A percentile compares a stretch with the other conserved stretches of the same genome.
Conservation (phyloP, 768 basidiomycete species). For the Infundibulicybe gibba region DNA sequence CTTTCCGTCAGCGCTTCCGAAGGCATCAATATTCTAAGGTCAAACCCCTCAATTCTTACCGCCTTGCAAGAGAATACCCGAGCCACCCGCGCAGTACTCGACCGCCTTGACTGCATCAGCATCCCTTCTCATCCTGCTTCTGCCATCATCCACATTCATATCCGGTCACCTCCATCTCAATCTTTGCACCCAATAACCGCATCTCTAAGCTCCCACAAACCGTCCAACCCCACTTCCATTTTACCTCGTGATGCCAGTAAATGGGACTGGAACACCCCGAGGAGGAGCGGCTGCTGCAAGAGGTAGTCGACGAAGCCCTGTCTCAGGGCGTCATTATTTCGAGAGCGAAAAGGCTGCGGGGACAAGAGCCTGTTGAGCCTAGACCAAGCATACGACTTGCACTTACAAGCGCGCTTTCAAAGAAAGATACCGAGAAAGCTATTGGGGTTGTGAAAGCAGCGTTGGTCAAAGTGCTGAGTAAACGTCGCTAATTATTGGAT, state of each 20-base stretch:
- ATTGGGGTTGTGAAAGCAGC: slow-evolving; percentile 69
- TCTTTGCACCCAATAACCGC: slow-evolving; percentile 19
- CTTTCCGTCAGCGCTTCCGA: slow-evolving; percentile 87
- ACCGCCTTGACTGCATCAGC: slow-evolving; percentile 74
- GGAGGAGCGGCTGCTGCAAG: slow-evolving; percentile 85
- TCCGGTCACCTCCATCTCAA: slow-evolving; percentile 34
- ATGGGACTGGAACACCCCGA: slow-evolving; percentile 53
- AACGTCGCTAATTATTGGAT: slow-evolving; percentile 35
- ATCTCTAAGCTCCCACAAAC: slow-evolving; percentile 26
- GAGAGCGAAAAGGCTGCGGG: slow-evolving; percentile 73
- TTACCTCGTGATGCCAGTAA: slow-evolving; percentile 40
- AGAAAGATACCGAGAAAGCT: slow-evolving; percentile 93
- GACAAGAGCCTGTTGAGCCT: slow-evolving; percentile 81
- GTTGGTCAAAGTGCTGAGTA: slow-evolving; percentile 69
- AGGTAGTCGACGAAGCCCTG: slow-evolving; percentile 86
- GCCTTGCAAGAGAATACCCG: slow-evolving; percentile 80
- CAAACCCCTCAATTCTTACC: slow-evolving; percentile 70
- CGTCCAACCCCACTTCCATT: slow-evolving; percentile 46
- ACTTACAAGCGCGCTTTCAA: slow-evolving; percentile 71
- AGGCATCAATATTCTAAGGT: slow-evolving; percentile 75
- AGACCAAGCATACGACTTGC: slow-evolving; percentile 86
- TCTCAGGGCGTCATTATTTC: slow-evolving; percentile 84
- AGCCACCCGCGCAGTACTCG: slow-evolving; percentile 74
- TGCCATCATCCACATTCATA: slow-evolving; percentile 82
- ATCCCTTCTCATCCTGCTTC: slow-evolving; percentile 86